Conservation (phyloP, 768 basidiomycete species). For the Boletus barrowsii region DNA sequence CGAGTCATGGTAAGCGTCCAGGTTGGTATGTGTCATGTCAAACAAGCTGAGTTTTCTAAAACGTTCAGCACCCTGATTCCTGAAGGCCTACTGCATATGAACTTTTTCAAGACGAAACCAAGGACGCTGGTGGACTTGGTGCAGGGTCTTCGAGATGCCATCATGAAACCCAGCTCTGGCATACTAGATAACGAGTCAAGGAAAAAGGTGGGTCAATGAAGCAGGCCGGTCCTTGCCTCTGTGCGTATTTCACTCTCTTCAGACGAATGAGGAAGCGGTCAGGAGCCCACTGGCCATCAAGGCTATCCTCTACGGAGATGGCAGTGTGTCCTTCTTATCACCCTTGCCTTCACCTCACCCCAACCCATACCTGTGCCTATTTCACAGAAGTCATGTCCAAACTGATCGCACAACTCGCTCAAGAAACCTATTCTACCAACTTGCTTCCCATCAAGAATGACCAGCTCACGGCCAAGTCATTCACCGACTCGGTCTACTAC, state of each 20-base stretch:
- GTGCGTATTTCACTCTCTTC: neutral
- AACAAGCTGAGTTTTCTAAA: neutral
- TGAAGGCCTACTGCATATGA: conserved; percentile 52
- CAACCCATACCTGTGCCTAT: neutral
- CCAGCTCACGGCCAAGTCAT: conserved; percentile 72
- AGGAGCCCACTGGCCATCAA: conserved; percentile 92
- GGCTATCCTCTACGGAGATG: conserved; percentile 80
- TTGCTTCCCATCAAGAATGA: conserved; percentile 79
- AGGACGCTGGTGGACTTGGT: conserved; percentile 87
- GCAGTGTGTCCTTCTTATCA: conserved; percentile 50
- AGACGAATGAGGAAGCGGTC: conserved; percentile 90
- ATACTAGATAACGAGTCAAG: conserved; percentile 73
- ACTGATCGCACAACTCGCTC: conserved; percentile 88
- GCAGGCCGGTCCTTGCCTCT: neutral
- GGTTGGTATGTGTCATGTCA: neutral
- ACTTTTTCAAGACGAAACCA: conserved; percentile 93
- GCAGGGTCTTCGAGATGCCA: conserved; percentile 72
- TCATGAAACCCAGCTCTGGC: conserved; percentile 70
- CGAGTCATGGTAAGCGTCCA: too few species aligned
- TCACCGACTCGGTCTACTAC: conserved; percentile 60
- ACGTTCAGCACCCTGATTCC: conserved; percentile 1
- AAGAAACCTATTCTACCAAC: conserved; percentile 92
- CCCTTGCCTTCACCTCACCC: neutral
- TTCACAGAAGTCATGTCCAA: conserved; percentile 77
- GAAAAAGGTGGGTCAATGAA: conserved; percentile 60